Percentiles rank a stretch among this genome's conserved stretches.
Conservation (phyloP, 768 basidiomycete species). For the Russula olivacea region DNA sequence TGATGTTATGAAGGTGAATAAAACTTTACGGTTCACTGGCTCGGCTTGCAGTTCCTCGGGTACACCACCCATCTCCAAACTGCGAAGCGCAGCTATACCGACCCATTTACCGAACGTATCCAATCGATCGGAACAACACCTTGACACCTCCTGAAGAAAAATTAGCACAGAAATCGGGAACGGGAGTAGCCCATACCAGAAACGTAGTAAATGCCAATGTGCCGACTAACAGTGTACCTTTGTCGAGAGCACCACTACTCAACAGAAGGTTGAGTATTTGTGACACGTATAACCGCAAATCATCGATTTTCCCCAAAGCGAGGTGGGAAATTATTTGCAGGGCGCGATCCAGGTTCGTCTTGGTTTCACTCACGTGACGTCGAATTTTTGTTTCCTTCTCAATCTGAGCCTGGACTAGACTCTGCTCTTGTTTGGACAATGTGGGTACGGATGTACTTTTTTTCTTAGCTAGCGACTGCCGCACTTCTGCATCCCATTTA, state of each 20-base stretch:
- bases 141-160: constrained; percentile 51
- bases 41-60: constrained; percentile 72
- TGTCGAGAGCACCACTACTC: constrained; percentile 50
- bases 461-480: constrained; percentile 77
- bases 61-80: constrained; percentile 55
- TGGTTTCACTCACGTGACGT: constrained; percentile 47
- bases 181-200: constrained; percentile 46
- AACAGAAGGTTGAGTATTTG: constrained; percentile 55
- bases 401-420: constrained; percentile 77
- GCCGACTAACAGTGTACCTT: constrained; percentile 59
- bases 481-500: constrained; percentile 94
- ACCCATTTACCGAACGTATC: constrained; percentile 64
- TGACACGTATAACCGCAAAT: constrained; percentile 53
- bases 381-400: constrained; percentile 72
- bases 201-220: constrained; percentile 66
- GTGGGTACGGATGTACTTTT: constrained; percentile 46
- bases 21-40: constrained; percentile 50
- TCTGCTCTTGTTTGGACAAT: constrained; percentile 81
- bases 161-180: neutral
- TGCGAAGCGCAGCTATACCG: constrained; percentile 78
- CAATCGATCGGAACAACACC: constrained; percentile 69
- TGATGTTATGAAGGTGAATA: neutral
- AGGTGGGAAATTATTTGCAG: constrained; percentile 64
- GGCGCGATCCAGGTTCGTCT: constrained; percentile 56
- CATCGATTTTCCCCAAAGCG: constrained; percentile 43